Evolutionary conservation across 116 monocot species (phyloP), one percentile per base, ranked within the genome.

Genomic region (Phalaenopsis hybrid): DNA sequence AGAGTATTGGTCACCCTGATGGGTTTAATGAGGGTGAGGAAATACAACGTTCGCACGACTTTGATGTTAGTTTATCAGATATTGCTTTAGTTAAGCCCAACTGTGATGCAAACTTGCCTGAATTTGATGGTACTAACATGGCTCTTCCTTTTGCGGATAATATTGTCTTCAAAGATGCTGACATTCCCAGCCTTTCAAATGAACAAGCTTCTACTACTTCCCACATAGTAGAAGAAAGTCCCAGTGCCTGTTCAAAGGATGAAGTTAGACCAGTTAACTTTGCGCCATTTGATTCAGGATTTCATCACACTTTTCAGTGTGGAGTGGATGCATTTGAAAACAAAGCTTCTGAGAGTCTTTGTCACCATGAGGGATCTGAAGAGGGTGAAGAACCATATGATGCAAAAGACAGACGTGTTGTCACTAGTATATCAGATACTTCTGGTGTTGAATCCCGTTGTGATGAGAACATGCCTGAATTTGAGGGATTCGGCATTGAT

Each of bases 91-190:
- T 44, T 75, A 25, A 46, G 44, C 79, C 16, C 78, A 73, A 37
- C 79, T 34, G 81, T 58, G 81, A 87, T 77, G 83, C 85, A 7
- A 79, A 65, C 44, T 87, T 83, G 84, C 93, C 91, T 44, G 90
- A 90, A 55, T 83, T 88, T 68, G 93, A 95, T 73, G 84, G 84
- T n/a, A 91, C 91, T 78, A 90, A 79, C 78, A 85, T 91, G 76
- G 88, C 72, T 79, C 73, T 87, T 78, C 76, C 85, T 15, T 37
- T 55, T 58, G 20, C 28, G 12, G 81, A 57, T 63, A 82, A 23
- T 44, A 75, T 81, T 58, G 44, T 61, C n/a, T 81, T 67, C 33
- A 69, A 78, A 74, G 55, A 77, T 81, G 74, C 87, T 67, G 83
- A 86, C 77, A 70, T 84, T 78, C 80, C 80, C 50, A n/a, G 44